Evolutionary conservation across 108 stramenopile species (phyloP), one percentile per base, ranked within the genome.

Genomic region (Cyclotella atomus): DNA sequence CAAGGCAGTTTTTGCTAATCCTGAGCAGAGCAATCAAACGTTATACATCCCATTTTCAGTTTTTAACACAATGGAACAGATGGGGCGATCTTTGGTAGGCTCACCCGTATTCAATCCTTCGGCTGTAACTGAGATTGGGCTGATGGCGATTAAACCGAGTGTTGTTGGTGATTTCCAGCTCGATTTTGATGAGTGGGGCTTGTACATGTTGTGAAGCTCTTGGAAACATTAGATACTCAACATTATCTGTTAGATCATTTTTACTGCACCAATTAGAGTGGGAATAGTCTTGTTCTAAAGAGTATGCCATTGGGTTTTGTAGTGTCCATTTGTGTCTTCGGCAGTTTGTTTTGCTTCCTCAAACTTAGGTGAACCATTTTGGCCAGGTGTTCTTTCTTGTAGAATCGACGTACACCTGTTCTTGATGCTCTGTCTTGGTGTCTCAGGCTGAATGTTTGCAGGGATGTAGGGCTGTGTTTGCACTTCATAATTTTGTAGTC

Each of bases 121-220:
- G 45, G 67, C 69, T 29, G 82, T 85, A 2, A 85, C 79, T 46
- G 85, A 85, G 50, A 76, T 85, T 35, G 85, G 85, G 20, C 6
- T 85, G 10, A 85, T 85, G 85, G 85, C 85, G 15, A 85, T 85
- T 24, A 85, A 85, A 55, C 85, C 85, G 28, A 81, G 79, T n/a
- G 82, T 85, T 21, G 85, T 85, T 0, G 85, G 82, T 15, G 78
- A 81, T 12, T 85, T 85, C 33, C 75, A 76, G 23, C 53, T 85
- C 9, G 59, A 65, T 17, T 75, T 85, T 67, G 28, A 24, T 16
- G 85, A 85, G 47, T 85, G 85, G 85, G 85, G 85, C 3, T 66
- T 85, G 74, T 85, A 85, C 67, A 70, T 23, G 38, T 41, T 9
- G 7, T 41, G 12, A 41, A 41, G 38, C 38, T 41, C 12, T 9